phyloP scores from a whole-genome alignment of 164 flowering plant genomes.

The Vitis rupestris region DNA sequence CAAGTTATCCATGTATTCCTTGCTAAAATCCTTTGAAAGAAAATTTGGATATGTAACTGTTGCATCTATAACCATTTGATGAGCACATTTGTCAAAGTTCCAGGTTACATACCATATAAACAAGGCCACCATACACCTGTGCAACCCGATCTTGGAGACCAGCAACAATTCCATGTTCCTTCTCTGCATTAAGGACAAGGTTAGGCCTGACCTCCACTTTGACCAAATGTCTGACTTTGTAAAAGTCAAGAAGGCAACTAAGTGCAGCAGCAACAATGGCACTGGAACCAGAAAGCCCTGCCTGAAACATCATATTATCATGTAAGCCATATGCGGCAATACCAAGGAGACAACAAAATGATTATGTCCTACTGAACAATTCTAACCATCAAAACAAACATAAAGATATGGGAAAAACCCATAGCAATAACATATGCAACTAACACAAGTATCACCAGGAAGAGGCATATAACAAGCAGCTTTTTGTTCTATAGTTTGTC shows the following conservation, averaged over 20 bases:
- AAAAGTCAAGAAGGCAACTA: constrained; percentile 89
- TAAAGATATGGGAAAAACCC: neutral
- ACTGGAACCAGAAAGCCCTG: constrained; percentile 99
- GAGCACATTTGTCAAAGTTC: neutral
- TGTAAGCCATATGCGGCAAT: neutral
- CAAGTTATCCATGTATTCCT: constrained; percentile 68
- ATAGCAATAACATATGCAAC: neutral
- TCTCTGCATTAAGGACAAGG: constrained; percentile 82
- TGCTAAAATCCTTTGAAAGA: constrained; percentile 67
- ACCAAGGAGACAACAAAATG: neutral
- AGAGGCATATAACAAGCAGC: neutral
- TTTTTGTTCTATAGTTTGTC: neutral
- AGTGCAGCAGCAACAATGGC: constrained; percentile 93
- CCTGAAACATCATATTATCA: constrained; percentile 47
- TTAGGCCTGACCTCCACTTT: constrained; percentile 90
- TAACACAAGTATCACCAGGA: neutral
- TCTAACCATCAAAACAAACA: neutral
- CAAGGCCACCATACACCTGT: constrained; percentile 97
- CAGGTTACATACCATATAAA: constrained; percentile 69
- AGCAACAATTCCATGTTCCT: constrained; percentile 95
- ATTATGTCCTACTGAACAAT: neutral
- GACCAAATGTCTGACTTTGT: constrained; percentile 68
- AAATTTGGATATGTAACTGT: neutral
- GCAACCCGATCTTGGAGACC: constrained; percentile 98
- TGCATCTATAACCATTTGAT: too few relatives aligned